Percentiles rank a stretch among this genome's conserved stretches.
Conservation (phyloP, 768 basidiomycete species). For the Pleurotus giganteus region DNA sequence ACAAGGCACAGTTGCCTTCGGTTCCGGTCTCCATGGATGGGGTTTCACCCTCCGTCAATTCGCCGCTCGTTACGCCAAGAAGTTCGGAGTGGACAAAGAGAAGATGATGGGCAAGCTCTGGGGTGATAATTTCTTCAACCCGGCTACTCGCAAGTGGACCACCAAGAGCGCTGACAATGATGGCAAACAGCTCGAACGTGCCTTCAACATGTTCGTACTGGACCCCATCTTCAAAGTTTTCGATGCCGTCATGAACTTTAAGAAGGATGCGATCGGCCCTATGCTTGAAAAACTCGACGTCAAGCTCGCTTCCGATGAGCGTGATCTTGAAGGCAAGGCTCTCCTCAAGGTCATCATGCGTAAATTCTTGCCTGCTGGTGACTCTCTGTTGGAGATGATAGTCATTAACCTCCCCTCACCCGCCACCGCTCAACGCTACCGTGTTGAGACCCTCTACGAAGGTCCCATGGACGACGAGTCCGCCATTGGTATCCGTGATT, state of each 20-base stretch:
- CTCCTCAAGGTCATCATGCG: slow-evolving; percentile 98
- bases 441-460: slow-evolving; percentile 99
- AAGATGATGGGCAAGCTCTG: slow-evolving; percentile 98
- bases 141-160: slow-evolving; percentile 94
- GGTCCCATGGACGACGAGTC: slow-evolving; percentile 99
- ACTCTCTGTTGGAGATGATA: slow-evolving; percentile 99
- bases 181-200: slow-evolving; percentile 93
- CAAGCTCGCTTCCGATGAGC: slow-evolving; percentile 84
- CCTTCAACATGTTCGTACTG: slow-evolving; percentile 97
- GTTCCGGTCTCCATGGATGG: slow-evolving; percentile 99
- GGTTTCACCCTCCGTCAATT: slow-evolving; percentile 99
- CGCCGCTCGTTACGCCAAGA: slow-evolving; percentile 91
- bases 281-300: slow-evolving; percentile 98
- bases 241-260: slow-evolving; percentile 98
- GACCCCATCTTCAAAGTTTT: slow-evolving; percentile 99
- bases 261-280: slow-evolving; percentile 79
- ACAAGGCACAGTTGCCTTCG: slow-evolving; percentile 97
- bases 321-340: slow-evolving; percentile 91
- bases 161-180: slow-evolving; percentile 72
- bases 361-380: slow-evolving; percentile 99
- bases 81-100: slow-evolving; percentile 97
- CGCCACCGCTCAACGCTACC: slow-evolving; percentile 94
- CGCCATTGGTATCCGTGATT: slow-evolving; percentile 97
- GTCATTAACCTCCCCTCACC: slow-evolving; percentile 99
- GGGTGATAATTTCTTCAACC: slow-evolving; percentile 99